Conservation (phyloP, 768 basidiomycete genomes). For the Hypholoma sublateritium region DNA sequence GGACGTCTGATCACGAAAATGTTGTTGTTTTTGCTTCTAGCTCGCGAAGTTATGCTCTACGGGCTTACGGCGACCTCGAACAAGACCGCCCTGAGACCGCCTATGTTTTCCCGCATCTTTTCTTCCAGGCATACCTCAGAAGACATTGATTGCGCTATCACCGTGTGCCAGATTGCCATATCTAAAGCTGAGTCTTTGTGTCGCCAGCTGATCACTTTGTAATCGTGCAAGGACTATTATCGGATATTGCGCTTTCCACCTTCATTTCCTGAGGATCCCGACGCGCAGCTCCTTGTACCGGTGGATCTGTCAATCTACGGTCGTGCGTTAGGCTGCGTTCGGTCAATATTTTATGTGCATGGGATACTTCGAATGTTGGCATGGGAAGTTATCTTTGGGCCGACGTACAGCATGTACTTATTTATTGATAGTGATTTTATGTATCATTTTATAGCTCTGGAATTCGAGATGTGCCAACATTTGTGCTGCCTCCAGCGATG, state of each 20-base stretch:
- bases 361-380: no score
- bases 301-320: no score
- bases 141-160: background rate
- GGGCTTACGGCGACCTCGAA: background rate
- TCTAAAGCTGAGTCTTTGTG: no score
- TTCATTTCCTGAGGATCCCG: background rate
- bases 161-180: no score
- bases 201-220: background rate
- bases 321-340: no score
- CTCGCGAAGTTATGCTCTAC: background rate
- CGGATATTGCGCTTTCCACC: background rate
- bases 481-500: background rate
- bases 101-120: background rate
- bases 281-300: no score
- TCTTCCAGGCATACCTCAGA: background rate
- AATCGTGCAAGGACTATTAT: background rate
- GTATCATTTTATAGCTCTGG: no score
- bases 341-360: no score
- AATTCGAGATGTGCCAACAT: no score
- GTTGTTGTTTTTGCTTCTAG: background rate
- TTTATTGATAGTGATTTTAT: no score
- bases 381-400: no score
- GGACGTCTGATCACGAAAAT: background rate
- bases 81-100: background rate
- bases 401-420: no score